These are phyloP conservation scores for Phytophthora sp. DNA, from an alignment of 352 stramenopile species.

Conservation along the genomic window DNA sequence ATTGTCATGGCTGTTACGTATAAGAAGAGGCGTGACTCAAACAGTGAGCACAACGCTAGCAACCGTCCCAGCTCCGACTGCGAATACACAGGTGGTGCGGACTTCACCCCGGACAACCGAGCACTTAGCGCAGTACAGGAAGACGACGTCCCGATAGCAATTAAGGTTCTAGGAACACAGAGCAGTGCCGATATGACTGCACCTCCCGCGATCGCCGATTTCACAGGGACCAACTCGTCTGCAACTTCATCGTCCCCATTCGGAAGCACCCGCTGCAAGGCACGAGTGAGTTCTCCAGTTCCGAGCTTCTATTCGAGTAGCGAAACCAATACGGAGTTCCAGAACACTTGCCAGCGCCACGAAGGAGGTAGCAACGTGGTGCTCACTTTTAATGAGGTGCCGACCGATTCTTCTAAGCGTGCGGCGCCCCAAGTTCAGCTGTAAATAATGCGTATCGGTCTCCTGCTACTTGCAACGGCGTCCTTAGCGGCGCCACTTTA, in stretches of 20 bases:
- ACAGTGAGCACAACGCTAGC: slow-evolving; percentile 1
- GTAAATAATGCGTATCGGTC: slow-evolving; percentile 31
- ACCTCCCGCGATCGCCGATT: slow-evolving; percentile 23
- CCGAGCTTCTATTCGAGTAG: slow-evolving; percentile 23
- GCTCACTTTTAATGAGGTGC: slow-evolving; percentile 34
- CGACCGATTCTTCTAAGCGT: slow-evolving; percentile 18
- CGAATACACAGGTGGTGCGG: slow-evolving; percentile 33
- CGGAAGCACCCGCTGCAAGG: slow-evolving; percentile 20
- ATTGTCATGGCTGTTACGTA: slow-evolving; percentile 50
- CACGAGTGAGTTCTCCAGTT: slow-evolving; percentile 41
- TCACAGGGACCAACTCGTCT: slow-evolving; percentile 24
- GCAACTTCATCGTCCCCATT: slow-evolving; percentile 32
- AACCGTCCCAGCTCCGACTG: slow-evolving; percentile 26
- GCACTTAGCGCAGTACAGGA: slow-evolving; percentile 22
- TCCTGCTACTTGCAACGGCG: no score
- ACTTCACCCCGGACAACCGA: slow-evolving; percentile 38
- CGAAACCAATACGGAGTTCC: slow-evolving; percentile 41
- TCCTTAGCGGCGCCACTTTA: no score
- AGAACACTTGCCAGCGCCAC: slow-evolving; percentile 18
- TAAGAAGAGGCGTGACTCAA: slow-evolving; percentile 40
- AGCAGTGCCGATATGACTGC: not conserved
- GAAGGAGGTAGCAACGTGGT: slow-evolving; percentile 32
- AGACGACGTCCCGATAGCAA: not conserved
- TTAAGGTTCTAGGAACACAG: slow-evolving; percentile 1
- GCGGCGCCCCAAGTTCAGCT: slow-evolving; percentile 36